Evolutionary conservation across 2,329 filamentous ascomycete species (phyloP), one percentile per base, ranked within the genome.

Genomic region (Pseudopithomyces maydicus): DNA sequence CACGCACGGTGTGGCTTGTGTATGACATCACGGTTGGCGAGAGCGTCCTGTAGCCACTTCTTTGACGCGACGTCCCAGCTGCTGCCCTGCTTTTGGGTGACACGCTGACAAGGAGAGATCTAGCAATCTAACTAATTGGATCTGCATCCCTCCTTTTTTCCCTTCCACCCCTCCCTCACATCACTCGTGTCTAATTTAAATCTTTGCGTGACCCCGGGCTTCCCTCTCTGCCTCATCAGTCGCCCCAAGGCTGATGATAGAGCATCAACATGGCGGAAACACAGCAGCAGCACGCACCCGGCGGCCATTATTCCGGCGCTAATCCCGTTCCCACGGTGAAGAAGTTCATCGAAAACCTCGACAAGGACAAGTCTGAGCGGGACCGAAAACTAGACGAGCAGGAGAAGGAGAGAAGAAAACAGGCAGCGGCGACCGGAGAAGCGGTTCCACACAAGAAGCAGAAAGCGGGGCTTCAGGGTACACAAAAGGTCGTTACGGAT

Each of bases 261-360:
- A 19, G 39, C 45, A 52, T 58, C 64, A 65, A 42, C 57, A 82
- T 82, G 80, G 74, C 77, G 58, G 74, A 81, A 52, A 68, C 74
- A 56, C 74, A 78, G 63, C 80, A 81, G 64, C 80, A 79, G 59
- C 64, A 71, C 48, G 75, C 75, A 10, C 84, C 84, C 19, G 87
- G 90, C 5, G 80, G 78, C 68, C 89, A 92, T 73, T 97, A 96
- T 81, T 94, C 90, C 29, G 92, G 89, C 50, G 78, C 77, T 57
- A 96, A 97, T 74, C 90, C 90, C 22, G 87, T 98, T 52, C 94
- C 94, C 6, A 97, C 92, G 54, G 90, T 97, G 64, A 88, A 89
- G 71, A 85, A 94, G 74, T 96, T 97, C 64, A 84, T 97, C 64
- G 84, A 90, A 52, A 85, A 85, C 62, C 82, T 97, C 35, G 93